A percentile compares a stretch with the other conserved stretches of the same genome.
These are phyloP conservation scores for Starmerella potacharoeniae DNA, from an alignment of 805 yeast species.

Conservation along the genomic window DNA sequence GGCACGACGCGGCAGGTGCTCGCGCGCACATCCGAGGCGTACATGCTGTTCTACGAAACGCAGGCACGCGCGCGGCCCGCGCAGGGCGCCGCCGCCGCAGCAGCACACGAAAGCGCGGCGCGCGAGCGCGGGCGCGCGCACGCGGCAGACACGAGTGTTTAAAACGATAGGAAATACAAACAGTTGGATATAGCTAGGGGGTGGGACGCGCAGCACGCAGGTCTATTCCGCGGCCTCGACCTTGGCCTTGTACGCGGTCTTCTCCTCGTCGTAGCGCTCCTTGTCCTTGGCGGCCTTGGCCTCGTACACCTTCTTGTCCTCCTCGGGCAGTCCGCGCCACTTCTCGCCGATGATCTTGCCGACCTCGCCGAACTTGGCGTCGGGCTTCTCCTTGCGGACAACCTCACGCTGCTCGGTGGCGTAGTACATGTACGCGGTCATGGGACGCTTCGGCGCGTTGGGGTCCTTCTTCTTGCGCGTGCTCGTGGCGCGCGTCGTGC, in stretches of 20 bases:
- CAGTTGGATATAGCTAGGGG: not conserved
- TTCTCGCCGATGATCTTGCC: constrained; percentile 91
- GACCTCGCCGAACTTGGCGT: constrained; percentile 84
- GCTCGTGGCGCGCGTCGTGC: constrained; percentile 16
- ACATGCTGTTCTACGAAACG: constrained; percentile 73
- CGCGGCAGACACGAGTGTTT: not conserved
- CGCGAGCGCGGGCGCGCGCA: too few relatives aligned
- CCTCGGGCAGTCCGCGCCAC: constrained; percentile 83
- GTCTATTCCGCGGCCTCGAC: constrained; percentile 17
- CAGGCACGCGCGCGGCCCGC: not conserved
- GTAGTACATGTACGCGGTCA: constrained; percentile 97
- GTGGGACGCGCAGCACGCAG: not conserved
- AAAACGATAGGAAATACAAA: not conserved
- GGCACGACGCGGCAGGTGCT: constrained; percentile 46
- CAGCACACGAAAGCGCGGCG: too few relatives aligned
- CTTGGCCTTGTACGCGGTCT: constrained; percentile 52
- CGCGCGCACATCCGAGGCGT: constrained; percentile 62
- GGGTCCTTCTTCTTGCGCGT: constrained; percentile 34
- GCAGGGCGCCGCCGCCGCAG: too few relatives aligned
- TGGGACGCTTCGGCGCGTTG: constrained; percentile 97
- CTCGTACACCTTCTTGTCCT: constrained; percentile 83
- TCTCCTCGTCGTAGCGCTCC: constrained; percentile 93
- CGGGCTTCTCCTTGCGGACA: constrained; percentile 93
- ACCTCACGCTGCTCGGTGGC: constrained; percentile 96
- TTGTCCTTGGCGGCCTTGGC: constrained; percentile 90